phyloP scores from a whole-genome alignment of 2,329 filamentous ascomycete genomes.

The Xylaria sp. region DNA sequence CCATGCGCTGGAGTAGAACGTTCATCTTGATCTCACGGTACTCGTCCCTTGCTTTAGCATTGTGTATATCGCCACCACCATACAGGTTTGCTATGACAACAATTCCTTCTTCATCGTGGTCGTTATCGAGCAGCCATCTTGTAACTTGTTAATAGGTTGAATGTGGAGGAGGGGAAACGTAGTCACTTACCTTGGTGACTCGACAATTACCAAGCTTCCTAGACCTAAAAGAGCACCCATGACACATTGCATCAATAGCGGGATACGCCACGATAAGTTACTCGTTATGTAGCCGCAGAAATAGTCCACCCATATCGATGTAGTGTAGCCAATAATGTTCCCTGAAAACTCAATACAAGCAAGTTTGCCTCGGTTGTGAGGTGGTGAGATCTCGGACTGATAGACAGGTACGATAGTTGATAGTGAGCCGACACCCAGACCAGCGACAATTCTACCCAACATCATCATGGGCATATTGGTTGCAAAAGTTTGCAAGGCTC shows the following conservation, averaged over 20 bases:
- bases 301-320: constrained; percentile 98
- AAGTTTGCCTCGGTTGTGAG: constrained; percentile 93
- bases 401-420: constrained; percentile 95
- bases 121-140: constrained; percentile 97
- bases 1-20: constrained; percentile 90
- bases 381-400: constrained; percentile 94
- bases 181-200: constrained; percentile 81
- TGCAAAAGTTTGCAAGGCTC: constrained; percentile 84
- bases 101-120: constrained; percentile 98
- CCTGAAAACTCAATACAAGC: constrained; percentile 98
- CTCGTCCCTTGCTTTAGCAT: constrained; percentile 90
- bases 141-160: constrained; percentile 46
- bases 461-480: constrained; percentile 91
- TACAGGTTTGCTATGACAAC: constrained; percentile 98
- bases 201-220: constrained; percentile 92
- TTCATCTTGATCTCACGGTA: constrained; percentile 99
- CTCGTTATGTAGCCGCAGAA: constrained; percentile 90
- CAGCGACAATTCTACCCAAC: constrained; percentile 82
- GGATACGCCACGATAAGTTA: constrained; percentile 89
- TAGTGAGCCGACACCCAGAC: constrained; percentile 85
- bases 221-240: constrained; percentile 89
- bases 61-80: constrained; percentile 93
- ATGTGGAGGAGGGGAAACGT: not conserved
- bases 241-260: constrained; percentile 89
- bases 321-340: constrained; percentile 95